Evolutionary conservation across 169 alveolate species (phyloP).

Genomic region (Plasmodium adleri): DNA sequence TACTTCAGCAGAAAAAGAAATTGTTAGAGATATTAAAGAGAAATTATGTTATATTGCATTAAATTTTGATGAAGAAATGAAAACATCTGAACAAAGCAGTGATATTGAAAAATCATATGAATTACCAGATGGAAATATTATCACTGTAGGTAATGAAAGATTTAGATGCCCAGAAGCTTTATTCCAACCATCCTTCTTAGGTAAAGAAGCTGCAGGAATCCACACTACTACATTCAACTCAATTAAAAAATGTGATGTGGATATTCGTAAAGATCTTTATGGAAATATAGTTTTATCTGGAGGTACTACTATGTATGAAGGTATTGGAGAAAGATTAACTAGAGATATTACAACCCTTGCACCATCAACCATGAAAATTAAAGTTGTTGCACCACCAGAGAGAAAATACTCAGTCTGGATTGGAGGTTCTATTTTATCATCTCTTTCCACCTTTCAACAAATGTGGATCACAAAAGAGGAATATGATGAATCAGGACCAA

Average conservation of each 20-base stretch:
- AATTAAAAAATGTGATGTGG: conserved; percentile 97
- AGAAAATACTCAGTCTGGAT: conserved; percentile 99
- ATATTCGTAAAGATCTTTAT: conserved; percentile 96
- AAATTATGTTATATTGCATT: conserved; percentile 96
- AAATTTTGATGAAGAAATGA: conserved; percentile 96
- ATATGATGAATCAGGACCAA: conserved; percentile 98
- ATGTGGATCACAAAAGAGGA: conserved; percentile 99
- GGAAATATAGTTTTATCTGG: conserved; percentile 97
- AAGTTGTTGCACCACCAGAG: conserved; percentile 99
- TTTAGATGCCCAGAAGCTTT: conserved; percentile 99
- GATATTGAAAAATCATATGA: conserved; percentile 95
- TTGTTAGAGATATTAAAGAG: conserved; percentile 98
- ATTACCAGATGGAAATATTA: conserved; percentile 98
- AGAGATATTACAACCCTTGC: conserved; percentile 97
- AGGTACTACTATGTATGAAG: conserved; percentile 98
- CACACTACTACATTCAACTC: conserved; percentile 91
- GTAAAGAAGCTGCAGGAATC: conserved; percentile 96
- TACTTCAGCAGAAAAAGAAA: conserved; percentile 97
- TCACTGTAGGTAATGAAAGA: conserved; percentile 96
- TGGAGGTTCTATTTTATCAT: conserved; percentile 98
- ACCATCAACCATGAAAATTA: conserved; percentile 97
- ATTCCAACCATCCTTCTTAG: conserved; percentile 96
- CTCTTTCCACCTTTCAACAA: conserved; percentile 96
- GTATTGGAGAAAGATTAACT: conserved; percentile 97
- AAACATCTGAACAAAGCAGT: conserved; percentile 87